These are phyloP conservation scores for Aspergillus sp. DNA, from an alignment of 2,329 filamentous ascomycete genomes.

Conservation along the genomic window DNA sequence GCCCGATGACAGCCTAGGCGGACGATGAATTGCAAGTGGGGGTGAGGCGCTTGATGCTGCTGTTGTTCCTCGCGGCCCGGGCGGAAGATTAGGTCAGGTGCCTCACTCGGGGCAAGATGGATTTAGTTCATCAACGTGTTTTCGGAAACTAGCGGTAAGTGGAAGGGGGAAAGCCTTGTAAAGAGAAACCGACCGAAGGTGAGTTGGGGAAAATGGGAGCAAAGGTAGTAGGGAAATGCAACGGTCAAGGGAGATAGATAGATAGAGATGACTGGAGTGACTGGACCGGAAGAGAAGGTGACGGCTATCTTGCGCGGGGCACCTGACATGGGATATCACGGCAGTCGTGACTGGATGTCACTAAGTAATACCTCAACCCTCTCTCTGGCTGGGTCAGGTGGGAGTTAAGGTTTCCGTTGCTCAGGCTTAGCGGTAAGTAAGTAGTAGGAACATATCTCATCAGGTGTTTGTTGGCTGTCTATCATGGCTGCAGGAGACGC, in stretches of 20 bases:
- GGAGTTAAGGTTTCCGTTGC: background rate
- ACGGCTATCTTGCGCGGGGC: slow-evolving; percentile 17
- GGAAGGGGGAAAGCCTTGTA: background rate
- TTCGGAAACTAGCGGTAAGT: slow-evolving; percentile 1
- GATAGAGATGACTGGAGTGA: background rate
- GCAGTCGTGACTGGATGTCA: background rate
- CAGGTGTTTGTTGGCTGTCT: slow-evolving; percentile 7
- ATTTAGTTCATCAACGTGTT: background rate
- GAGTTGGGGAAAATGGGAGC: background rate
- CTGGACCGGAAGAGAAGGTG: background rate
- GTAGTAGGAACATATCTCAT: slow-evolving; percentile 5
- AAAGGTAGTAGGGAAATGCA: background rate
- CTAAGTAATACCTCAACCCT: background rate
- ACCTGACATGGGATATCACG: slow-evolving; percentile 18
- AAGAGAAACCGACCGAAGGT: background rate
- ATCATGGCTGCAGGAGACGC: background rate
- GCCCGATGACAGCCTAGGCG: slow-evolving; percentile 23
- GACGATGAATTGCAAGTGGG: slow-evolving; percentile 19
- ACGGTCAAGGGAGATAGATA: background rate
- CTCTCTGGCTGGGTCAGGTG: background rate
- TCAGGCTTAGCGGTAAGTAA: background rate
- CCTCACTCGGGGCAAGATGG: background rate
- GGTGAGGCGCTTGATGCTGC: slow-evolving; percentile 10
- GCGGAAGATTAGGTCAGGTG: slow-evolving; percentile 24
- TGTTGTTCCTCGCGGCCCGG: slow-evolving; percentile 11